Evolutionary conservation across 2,329 filamentous ascomycete genomes (phyloP).

Genomic region (Zarea fungicola): DNA sequence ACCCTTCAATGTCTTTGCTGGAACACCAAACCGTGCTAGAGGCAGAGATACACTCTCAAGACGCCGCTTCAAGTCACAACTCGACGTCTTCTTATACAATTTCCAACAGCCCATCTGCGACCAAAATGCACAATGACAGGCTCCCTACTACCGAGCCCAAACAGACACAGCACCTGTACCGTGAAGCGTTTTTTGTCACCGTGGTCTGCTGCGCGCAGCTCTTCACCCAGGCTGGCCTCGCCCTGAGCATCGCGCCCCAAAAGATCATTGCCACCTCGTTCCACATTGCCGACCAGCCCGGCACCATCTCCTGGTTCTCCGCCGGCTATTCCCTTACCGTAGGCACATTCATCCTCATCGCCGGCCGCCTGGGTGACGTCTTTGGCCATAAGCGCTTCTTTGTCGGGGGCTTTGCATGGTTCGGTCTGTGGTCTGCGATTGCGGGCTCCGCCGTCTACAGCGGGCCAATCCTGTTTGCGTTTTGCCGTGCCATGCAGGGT

Average conservation of each 20-base stretch:
- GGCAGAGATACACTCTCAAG: no score
- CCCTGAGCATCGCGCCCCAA: constrained; percentile 22
- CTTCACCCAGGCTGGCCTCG: constrained; percentile 19
- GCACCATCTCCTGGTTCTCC: constrained; percentile 45
- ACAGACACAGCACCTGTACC: no score
- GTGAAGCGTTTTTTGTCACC: not conserved
- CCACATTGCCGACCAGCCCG: constrained; percentile 33
- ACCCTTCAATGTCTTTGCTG: no score
- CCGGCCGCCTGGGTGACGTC: constrained; percentile 47
- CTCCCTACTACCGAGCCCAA: no score
- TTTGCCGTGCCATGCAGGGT: constrained; percentile 45
- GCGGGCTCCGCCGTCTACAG: constrained; percentile 33
- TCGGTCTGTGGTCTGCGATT: constrained; percentile 40
- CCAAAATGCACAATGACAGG: no score
- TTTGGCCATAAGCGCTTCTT: constrained; percentile 49
- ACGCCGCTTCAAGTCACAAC: no score
- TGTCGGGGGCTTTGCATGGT: constrained; percentile 45
- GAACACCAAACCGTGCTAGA: no score
- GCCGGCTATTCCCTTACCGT: constrained; percentile 48
- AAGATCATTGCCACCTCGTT: constrained; percentile 40
- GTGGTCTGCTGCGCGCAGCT: constrained; percentile 21
- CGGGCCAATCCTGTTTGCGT: constrained; percentile 37
- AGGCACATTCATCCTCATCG: constrained; percentile 49
- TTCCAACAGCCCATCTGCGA: no score
- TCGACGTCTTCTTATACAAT: no score